These are phyloP conservation scores for Septoria linicola DNA, from an alignment of 2,329 filamentous ascomycete species.

Conservation along the genomic window DNA sequence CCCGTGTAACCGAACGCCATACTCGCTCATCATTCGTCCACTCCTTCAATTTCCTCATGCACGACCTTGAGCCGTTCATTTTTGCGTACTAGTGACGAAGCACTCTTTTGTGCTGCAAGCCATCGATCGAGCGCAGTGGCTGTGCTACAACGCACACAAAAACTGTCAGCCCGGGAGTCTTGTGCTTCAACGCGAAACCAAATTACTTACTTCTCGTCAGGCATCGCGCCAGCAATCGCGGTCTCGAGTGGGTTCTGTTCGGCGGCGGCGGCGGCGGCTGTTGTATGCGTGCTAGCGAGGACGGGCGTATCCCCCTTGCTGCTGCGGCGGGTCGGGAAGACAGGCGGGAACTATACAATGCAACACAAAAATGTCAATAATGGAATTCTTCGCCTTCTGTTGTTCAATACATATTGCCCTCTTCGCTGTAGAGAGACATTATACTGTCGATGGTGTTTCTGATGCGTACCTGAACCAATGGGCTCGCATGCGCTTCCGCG, in stretches of 20 bases:
- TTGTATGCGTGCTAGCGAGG: no score
- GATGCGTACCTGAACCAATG: conserved; percentile 34
- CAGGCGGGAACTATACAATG: conserved; percentile 3
- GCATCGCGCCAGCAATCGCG: conserved; percentile 29
- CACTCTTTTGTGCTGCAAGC: conserved; percentile 31
- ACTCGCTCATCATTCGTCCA: conserved; percentile 6
- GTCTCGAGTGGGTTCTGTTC: conserved; percentile 25
- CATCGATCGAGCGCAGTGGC: conserved; percentile 30
- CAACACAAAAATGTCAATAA: conserved; percentile 5
- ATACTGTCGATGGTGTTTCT: conserved; percentile 33
- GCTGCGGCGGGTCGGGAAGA: conserved; percentile 8
- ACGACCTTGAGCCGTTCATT: conserved; percentile 29
- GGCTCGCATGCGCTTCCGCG: conserved; percentile 26
- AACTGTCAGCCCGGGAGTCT: conserved; percentile 6
- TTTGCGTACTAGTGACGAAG: conserved; percentile 22
- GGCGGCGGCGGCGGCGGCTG: conserved; percentile 6
- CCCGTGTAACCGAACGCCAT: background rate
- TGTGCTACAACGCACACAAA: conserved; percentile 23
- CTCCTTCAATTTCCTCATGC: conserved; percentile 27
- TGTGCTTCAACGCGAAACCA: background rate
- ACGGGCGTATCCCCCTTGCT: conserved; percentile 2
- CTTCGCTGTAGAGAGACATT: conserved; percentile 28
- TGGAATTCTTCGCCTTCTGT: background rate
- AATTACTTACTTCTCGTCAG: conserved; percentile 31
- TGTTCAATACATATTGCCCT: conserved; percentile 21